Evolutionary conservation across 768 basidiomycete genomes (phyloP).

Genomic region (Lyophyllum semitale): DNA sequence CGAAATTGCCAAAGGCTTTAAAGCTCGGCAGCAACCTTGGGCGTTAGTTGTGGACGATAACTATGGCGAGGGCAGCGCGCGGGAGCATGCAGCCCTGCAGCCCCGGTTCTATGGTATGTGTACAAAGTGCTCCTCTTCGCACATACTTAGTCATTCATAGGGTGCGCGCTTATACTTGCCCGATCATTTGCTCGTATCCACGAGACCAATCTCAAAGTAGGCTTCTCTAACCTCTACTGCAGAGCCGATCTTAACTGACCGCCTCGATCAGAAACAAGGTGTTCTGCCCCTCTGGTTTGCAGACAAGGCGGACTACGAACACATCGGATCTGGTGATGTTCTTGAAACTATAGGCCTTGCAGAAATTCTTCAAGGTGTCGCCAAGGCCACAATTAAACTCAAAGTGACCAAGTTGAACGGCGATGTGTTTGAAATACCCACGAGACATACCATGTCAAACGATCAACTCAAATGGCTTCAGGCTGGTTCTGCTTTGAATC

Average conservation of each 20-base stretch:
- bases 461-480: constrained; percentile 92
- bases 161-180: constrained; percentile 85
- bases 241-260: constrained; percentile 8
- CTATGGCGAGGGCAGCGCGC: constrained; percentile 96
- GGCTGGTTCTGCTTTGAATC: constrained; percentile 88
- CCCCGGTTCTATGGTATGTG: constrained; percentile 85
- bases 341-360: constrained; percentile 85
- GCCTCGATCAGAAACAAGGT: constrained; percentile 83
- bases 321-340: constrained; percentile 80
- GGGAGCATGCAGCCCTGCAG: constrained; percentile 97
- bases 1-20: constrained; percentile 86
- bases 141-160: constrained; percentile 33
- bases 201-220: constrained; percentile 93
- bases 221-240: constrained; percentile 10
- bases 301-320: constrained; percentile 82
- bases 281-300: constrained; percentile 94
- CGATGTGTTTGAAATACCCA: constrained; percentile 63
- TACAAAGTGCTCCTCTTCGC: background rate
- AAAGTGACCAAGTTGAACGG: constrained; percentile 70
- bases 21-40: constrained; percentile 84
- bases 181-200: constrained; percentile 98
- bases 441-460: constrained; percentile 85
- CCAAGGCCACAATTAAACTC: constrained; percentile 51
- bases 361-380: constrained; percentile 55
- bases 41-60: constrained; percentile 94